A percentile compares a stretch with the other conserved stretches of the same genome.
Evolutionary conservation across 179 eudicot species (phyloP).

Genomic region (Amaranthus tricolor): DNA sequence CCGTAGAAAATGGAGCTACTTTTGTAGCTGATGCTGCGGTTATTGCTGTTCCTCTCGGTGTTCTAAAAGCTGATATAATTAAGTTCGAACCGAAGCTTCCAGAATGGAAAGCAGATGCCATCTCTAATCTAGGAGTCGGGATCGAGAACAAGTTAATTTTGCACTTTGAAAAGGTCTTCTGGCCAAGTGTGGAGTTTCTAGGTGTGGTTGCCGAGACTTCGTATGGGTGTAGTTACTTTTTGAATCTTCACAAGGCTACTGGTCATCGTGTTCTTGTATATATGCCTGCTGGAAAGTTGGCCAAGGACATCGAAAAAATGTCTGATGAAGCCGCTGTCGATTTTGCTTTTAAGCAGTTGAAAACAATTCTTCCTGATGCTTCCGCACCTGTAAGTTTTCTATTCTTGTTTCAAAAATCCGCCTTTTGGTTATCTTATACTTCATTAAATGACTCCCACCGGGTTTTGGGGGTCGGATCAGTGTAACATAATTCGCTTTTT

Average conservation of each 20-base stretch:
- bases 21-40: slow-evolving; percentile 91
- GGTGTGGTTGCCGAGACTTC: slow-evolving; percentile 94
- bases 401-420: background rate
- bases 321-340: slow-evolving; percentile 91
- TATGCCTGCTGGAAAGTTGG: slow-evolving; percentile 96
- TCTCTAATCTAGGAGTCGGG: slow-evolving; percentile 85
- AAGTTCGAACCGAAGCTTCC: slow-evolving; percentile 93
- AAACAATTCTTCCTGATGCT: slow-evolving; percentile 80
- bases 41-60: slow-evolving; percentile 87
- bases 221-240: slow-evolving; percentile 87
- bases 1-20: slow-evolving; percentile 67
- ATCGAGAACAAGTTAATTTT: slow-evolving; percentile 82
- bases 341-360: slow-evolving; percentile 79
- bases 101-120: slow-evolving; percentile 85
- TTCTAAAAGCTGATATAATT: slow-evolving; percentile 62
- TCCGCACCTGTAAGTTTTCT: slow-evolving; percentile 56
- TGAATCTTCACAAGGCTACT: slow-evolving; percentile 96
- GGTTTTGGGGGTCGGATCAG: too few relatives aligned
- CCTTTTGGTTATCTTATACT: background rate
- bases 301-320: slow-evolving; percentile 85
- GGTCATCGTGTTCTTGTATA: slow-evolving; percentile 88
- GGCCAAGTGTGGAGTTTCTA: slow-evolving; percentile 97
- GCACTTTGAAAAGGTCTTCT: slow-evolving; percentile 87
- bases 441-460: too few relatives aligned
- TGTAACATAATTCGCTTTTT: too few relatives aligned